Evolutionary conservation across 257 asterid species (phyloP).

Genomic region (Jacaranda mimosifolia): DNA sequence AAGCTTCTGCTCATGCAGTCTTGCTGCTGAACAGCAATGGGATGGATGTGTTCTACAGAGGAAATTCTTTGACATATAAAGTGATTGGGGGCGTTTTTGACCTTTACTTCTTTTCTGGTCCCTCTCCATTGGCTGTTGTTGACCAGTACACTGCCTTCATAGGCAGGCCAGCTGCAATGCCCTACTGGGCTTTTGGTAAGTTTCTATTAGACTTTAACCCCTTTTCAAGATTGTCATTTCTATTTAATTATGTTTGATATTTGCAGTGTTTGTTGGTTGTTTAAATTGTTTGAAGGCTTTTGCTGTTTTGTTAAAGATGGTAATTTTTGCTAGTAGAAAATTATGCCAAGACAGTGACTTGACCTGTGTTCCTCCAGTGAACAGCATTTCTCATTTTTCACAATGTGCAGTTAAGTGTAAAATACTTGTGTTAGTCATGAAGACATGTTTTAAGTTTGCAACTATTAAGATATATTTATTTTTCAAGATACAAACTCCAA

Average conservation of each 20-base stretch:
- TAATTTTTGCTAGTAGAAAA: not conserved
- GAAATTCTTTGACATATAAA: constrained; percentile 74
- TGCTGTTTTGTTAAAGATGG: not conserved
- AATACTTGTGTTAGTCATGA: no score
- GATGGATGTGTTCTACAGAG: constrained; percentile 82
- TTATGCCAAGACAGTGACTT: constrained; percentile 11
- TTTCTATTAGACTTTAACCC: not conserved
- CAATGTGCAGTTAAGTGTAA: no score
- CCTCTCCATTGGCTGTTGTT: constrained; percentile 75
- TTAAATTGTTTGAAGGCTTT: not conserved
- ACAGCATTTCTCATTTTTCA: not conserved
- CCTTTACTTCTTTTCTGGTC: constrained; percentile 79
- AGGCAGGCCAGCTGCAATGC: constrained; percentile 93
- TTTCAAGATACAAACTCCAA: no score
- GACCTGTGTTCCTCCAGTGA: not conserved
- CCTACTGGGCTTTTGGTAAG: constrained; percentile 87
- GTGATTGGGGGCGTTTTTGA: constrained; percentile 90
- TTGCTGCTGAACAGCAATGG: constrained; percentile 83
- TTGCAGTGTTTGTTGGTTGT: no score
- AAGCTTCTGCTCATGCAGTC: constrained; percentile 74
- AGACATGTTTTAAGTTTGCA: no score
- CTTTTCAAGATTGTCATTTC: not conserved
- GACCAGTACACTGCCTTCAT: constrained; percentile 79
- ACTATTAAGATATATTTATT: no score
- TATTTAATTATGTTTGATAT: not conserved